Evolutionary conservation across 495 filamentous ascomycete species (phyloP), one percentile per base, ranked within the genome.

Genomic region (Tuber aestivum): DNA sequence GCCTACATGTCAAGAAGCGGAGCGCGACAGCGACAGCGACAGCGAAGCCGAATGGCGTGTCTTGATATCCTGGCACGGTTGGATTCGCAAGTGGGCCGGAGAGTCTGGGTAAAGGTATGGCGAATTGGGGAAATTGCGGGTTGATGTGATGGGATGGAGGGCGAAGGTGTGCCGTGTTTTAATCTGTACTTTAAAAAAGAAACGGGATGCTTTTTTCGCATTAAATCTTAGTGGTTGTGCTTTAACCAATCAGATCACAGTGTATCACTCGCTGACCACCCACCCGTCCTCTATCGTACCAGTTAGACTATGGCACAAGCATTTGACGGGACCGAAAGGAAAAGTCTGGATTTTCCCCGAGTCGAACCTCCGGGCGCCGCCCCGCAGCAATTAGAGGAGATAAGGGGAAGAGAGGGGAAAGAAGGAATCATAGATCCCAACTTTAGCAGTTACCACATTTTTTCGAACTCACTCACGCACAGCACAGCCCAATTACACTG

Each of bases 1-100:
- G 74, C 10, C 40, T 77, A 27, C 79, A 77, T 70, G 48, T 80
- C 27, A 79, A 80, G 37, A 71, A 50, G 37, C 78, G 78, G 21
- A 65, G 16, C 27, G 27, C 1, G 20, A 16, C 27, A n/a, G 32
- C 56, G n/a, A 65, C 56, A 18, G 44, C 44, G 21, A 23, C 45
- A 65, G 56, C 56, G 27, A 65, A 65, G 12, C 56, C 56, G 56
- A 65, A 65, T 20, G 56, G 56, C 16, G 20, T 65, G 35, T 65
- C 56, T 32, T 65, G 56, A 65, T 32, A 32, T 65, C 27, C 56
- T 65, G n/a, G 50, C n/a, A 32, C 32, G 27, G 56, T 35, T 12
- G 56, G 56, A 18, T 65, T 65, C 8, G 27, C 27, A 65, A 65
- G 56, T 20, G 56, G 32, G 32, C 56, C 10, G 56, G 27, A 65